Percentiles rank a stretch among this genome's conserved stretches.
Evolutionary conservation across 495 filamentous ascomycete species (phyloP).

Genomic region (Penicillium verhagenii): DNA sequence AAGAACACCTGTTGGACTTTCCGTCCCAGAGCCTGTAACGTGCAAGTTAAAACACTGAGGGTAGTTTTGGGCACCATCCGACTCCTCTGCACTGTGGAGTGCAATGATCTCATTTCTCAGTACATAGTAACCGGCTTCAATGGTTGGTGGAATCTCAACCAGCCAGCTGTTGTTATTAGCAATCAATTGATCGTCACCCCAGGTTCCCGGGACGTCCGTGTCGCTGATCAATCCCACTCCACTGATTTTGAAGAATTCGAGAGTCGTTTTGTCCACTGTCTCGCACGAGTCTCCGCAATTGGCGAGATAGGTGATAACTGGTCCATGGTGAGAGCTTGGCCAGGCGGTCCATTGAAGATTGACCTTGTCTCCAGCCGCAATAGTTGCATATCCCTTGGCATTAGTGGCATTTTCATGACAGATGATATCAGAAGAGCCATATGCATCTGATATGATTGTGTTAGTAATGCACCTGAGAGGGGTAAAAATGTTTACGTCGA

Average conservation of each 20-base stretch:
- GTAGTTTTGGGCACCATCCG: constrained; percentile 70
- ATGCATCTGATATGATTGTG: constrained; percentile 42
- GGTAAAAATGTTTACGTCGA: too few relatives aligned
- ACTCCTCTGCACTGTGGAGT: constrained; percentile 57
- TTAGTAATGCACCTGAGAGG: too few relatives aligned
- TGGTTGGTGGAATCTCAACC: constrained; percentile 60
- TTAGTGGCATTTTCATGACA: constrained; percentile 61
- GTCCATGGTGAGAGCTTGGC: constrained; percentile 66
- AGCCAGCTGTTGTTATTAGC: constrained; percentile 62
- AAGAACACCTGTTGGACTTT: constrained; percentile 52
- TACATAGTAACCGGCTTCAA: constrained; percentile 71
- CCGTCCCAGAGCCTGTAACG: constrained; percentile 61
- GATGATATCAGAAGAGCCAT: constrained; percentile 58
- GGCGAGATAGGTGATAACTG: constrained; percentile 72
- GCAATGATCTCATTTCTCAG: constrained; percentile 77
- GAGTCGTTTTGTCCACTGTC: constrained; percentile 56
- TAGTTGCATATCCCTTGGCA: constrained; percentile 49
- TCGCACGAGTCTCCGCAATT: constrained; percentile 62
- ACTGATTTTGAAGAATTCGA: constrained; percentile 76
- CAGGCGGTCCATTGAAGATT: constrained; percentile 64
- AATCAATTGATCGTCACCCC: constrained; percentile 66
- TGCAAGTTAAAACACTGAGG: constrained; percentile 74
- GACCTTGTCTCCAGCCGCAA: constrained; percentile 54
- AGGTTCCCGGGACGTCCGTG: constrained; percentile 49
- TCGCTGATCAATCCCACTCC: constrained; percentile 56